phyloP scores from a whole-genome alignment of 352 stramenopile species.

The Pythium vanterpoolii region DNA sequence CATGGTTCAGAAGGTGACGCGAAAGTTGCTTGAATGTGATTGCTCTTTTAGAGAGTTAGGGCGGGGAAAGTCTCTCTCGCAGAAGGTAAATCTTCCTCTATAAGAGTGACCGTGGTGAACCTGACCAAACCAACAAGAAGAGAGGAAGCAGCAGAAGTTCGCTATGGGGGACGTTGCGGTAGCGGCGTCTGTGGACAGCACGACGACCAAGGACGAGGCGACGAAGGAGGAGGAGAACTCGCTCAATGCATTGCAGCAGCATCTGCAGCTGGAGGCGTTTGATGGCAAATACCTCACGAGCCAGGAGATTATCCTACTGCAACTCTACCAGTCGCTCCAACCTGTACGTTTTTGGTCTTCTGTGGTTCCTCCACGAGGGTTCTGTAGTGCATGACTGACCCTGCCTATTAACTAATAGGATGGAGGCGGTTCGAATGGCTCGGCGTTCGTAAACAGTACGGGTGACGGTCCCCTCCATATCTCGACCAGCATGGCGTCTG shows the following conservation, averaged over 20 bases:
- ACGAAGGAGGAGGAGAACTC: constrained; percentile 45
- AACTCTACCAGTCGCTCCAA: constrained; percentile 53
- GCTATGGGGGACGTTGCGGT: constrained; percentile 17
- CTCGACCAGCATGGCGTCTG: neutral
- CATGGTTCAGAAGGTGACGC: constrained; percentile 17
- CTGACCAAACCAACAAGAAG: neutral
- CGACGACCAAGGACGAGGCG: constrained; percentile 3
- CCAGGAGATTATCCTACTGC: constrained; percentile 71
- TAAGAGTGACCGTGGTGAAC: constrained; percentile 11
- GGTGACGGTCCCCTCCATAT: constrained; percentile 1
- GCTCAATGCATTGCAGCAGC: constrained; percentile 58
- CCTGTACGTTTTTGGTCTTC: constrained; percentile 25
- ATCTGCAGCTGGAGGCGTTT: constrained; percentile 68
- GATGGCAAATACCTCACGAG: constrained; percentile 73
- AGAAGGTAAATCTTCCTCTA: constrained; percentile 19
- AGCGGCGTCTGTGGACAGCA: constrained; percentile 7
- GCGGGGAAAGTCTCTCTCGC: too few species aligned
- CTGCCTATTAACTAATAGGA: constrained; percentile 3
- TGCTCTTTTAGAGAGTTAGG: neutral
- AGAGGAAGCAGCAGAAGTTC: neutral
- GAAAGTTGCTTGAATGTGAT: constrained; percentile 15
- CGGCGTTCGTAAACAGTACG: neutral
- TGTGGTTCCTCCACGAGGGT: neutral
- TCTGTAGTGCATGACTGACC: neutral
- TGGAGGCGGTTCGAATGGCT: constrained; percentile 8